These are phyloP conservation scores for Cerioporus squamosus DNA, from an alignment of 1,284 basidiomycete species.

Conservation along the genomic window DNA sequence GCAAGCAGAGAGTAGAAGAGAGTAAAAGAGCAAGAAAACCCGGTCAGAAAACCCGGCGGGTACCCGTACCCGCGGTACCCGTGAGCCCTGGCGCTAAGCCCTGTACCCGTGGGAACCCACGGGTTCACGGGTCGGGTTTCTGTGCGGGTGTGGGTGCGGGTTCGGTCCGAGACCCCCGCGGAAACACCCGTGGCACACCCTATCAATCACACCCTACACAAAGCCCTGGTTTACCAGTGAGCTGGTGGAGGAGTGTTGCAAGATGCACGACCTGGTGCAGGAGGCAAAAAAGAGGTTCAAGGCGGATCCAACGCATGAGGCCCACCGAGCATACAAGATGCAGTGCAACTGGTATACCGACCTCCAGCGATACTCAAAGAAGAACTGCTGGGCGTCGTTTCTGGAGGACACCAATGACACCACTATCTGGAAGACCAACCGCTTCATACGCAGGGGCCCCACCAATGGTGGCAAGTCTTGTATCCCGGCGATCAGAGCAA, in stretches of 20 bases:
- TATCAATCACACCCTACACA: constrained; percentile 28
- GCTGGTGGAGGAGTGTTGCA: constrained; percentile 13
- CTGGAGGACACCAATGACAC: constrained; percentile 30
- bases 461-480: constrained; percentile 35
- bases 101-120: no score
- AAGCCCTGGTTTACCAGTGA: constrained; percentile 24
- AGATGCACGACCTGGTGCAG: constrained; percentile 21
- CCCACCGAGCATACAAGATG: constrained; percentile 33
- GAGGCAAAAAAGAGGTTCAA: no score
- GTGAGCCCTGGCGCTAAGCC: no score
- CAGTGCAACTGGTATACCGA: constrained; percentile 29
- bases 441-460: constrained; percentile 28
- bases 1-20: no score
- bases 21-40: no score
- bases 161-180: no score
- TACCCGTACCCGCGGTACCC: no score
- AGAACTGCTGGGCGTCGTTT: constrained; percentile 39
- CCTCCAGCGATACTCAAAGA: constrained; percentile 34
- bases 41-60: no score
- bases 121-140: no score
- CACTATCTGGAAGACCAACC: constrained; percentile 38
- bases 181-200: no score
- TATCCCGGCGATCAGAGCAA: constrained; percentile 28
- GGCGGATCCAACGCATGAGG: no score
- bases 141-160: no score